Percentiles rank a stretch among this genome's conserved stretches.
These are phyloP conservation scores for Amanita brunnescens DNA, from an alignment of 768 basidiomycete genomes.

Conservation along the genomic window DNA sequence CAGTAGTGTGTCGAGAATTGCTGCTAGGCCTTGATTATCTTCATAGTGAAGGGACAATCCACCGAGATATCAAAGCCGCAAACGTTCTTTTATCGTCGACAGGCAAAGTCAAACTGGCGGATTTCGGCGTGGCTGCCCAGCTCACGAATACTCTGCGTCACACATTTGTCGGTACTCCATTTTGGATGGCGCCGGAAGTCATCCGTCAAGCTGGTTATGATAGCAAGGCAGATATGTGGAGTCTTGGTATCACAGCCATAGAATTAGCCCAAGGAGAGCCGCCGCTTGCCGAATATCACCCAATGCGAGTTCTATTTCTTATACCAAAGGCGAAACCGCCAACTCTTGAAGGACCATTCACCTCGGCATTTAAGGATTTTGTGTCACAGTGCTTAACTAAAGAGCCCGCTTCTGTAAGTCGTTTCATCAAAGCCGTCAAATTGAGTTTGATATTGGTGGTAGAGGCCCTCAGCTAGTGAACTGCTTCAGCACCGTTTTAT, in stretches of 20 bases:
- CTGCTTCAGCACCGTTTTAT: constrained; percentile 93
- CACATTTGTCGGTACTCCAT: constrained; percentile 95
- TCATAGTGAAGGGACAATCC: constrained; percentile 93
- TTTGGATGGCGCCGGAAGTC: constrained; percentile 99
- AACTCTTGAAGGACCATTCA: constrained; percentile 79
- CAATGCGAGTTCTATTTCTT: constrained; percentile 96
- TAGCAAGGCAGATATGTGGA: constrained; percentile 96
- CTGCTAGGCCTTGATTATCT: constrained; percentile 91
- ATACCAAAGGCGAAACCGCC: constrained; percentile 97
- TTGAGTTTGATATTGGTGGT: constrained; percentile 1
- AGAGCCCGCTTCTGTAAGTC: constrained; percentile 67
- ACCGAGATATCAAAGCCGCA: constrained; percentile 98
- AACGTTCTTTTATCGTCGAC: constrained; percentile 87
- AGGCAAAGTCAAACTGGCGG: constrained; percentile 94
- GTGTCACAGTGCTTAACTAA: constrained; percentile 86
- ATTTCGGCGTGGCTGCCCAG: constrained; percentile 98
- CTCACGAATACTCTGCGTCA: constrained; percentile 90
- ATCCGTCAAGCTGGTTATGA: constrained; percentile 97
- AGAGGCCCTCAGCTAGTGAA: constrained; percentile 90
- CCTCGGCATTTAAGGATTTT: constrained; percentile 87
- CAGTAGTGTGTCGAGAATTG: constrained; percentile 89
- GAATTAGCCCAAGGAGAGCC: constrained; percentile 98
- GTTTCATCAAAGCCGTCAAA: background rate
- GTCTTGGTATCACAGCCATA: constrained; percentile 94
- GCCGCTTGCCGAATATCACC: constrained; percentile 93